A percentile compares a stretch with the other conserved stretches of the same genome.
Conservation (phyloP, 202 grass and related monocot species). For the Brachypodium distachyon region DNA sequence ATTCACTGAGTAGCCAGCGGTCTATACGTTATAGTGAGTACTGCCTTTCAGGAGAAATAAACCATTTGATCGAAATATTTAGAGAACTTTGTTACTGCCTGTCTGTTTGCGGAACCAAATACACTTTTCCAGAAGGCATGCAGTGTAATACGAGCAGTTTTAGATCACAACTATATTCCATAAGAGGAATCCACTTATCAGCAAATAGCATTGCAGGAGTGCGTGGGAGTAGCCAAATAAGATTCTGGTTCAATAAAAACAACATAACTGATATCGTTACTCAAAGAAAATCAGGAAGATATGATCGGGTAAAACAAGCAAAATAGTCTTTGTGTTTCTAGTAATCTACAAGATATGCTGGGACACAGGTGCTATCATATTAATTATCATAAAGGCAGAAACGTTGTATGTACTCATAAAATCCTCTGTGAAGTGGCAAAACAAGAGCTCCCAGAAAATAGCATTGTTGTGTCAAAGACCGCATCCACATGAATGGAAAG, state of each 20-base stretch:
- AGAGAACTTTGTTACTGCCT: neutral
- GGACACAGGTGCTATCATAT: neutral
- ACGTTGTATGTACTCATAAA: neutral
- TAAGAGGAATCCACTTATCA: neutral
- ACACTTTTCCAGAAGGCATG: no score
- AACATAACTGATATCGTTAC: neutral
- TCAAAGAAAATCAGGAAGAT: neutral
- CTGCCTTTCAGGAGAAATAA: neutral
- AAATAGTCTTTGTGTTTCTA: neutral
- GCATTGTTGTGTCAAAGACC: neutral
- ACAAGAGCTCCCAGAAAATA: neutral
- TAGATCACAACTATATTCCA: neutral
- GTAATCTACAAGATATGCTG: neutral
- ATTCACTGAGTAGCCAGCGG: neutral
- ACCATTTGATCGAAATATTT: neutral
- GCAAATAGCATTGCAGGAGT: neutral
- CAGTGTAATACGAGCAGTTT: neutral
- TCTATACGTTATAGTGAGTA: neutral
- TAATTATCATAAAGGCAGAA: neutral
- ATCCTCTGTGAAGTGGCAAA: neutral
- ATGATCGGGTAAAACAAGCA: neutral
- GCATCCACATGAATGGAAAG: conserved; percentile 3
- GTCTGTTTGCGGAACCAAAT: neutral
- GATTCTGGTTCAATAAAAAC: neutral
- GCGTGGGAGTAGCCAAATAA: neutral